Percentiles rank a stretch among this genome's conserved stretches.
Evolutionary conservation across 441 rosid species (phyloP).

Genomic region (Daphne laureola): DNA sequence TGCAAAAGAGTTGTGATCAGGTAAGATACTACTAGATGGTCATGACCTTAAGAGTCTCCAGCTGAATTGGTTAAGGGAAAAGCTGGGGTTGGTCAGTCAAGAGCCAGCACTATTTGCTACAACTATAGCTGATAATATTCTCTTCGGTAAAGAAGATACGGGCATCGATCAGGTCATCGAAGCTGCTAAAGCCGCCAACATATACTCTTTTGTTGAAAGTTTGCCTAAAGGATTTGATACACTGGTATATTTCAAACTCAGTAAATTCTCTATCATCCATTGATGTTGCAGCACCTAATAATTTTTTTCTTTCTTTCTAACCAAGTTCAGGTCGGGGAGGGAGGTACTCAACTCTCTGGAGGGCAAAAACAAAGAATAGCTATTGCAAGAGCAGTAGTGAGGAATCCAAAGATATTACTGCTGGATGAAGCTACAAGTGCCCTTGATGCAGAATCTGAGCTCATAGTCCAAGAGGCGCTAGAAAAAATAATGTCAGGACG

Average conservation of each 20-base stretch:
- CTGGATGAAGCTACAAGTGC: constrained; percentile 90
- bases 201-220: constrained; percentile 57
- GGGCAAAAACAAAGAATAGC: constrained; percentile 88
- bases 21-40: constrained; percentile 59
- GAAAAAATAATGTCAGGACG: constrained; percentile 52
- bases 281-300: no score
- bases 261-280: not conserved
- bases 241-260: constrained; percentile 32
- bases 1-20: constrained; percentile 21
- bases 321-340: constrained; percentile 65
- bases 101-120: constrained; percentile 82
- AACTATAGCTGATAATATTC: constrained; percentile 52
- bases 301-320: constrained; percentile 2
- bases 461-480: constrained; percentile 60
- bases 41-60: constrained; percentile 43
- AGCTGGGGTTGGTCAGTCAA: constrained; percentile 81
- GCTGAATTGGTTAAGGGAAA: constrained; percentile 72
- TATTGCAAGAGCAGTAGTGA: constrained; percentile 68
- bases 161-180: constrained; percentile 33
- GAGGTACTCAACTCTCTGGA: constrained; percentile 89
- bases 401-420: constrained; percentile 70
- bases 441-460: constrained; percentile 79
- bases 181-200: constrained; percentile 77
- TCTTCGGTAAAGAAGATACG: constrained; percentile 59
- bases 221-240: constrained; percentile 62